These are phyloP conservation scores for Ceratocystis destructans DNA, from an alignment of 2,329 filamentous ascomycete genomes.

Conservation along the genomic window DNA sequence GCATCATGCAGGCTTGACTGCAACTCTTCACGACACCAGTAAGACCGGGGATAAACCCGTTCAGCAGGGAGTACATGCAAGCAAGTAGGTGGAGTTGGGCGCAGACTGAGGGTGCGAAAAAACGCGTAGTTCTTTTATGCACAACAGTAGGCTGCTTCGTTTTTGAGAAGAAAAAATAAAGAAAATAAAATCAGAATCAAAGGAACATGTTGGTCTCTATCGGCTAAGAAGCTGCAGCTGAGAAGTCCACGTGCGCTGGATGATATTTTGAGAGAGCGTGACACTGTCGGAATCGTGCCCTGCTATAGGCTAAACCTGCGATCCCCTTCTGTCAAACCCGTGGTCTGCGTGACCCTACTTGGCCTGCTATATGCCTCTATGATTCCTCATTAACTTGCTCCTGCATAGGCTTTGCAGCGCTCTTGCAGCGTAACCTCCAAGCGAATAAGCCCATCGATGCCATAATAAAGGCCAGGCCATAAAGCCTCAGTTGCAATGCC, in stretches of 20 bases:
- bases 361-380: not conserved
- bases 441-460: no score
- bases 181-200: not conserved
- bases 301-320: no score
- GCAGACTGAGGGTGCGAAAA: no score
- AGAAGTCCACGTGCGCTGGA: not conserved
- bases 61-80: not conserved
- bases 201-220: not conserved
- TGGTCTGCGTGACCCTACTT: not conserved
- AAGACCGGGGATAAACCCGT: not conserved
- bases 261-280: no score
- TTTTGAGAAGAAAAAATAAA: not conserved
- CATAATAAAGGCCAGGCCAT: not conserved
- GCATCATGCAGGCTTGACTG: not conserved
- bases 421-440: no score
- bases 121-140: no score
- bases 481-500: conserved; percentile 4
- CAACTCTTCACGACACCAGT: not conserved
- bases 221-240: not conserved
- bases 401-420: not conserved
- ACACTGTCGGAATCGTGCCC: no score
- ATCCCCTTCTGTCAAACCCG: not conserved
- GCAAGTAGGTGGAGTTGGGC: not conserved
- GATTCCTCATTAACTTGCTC: not conserved
- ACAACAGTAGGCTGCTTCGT: not conserved